Evolutionary conservation across 148 eudicot genomes (phyloP).

Genomic region (Rhododendron mucronatum): DNA sequence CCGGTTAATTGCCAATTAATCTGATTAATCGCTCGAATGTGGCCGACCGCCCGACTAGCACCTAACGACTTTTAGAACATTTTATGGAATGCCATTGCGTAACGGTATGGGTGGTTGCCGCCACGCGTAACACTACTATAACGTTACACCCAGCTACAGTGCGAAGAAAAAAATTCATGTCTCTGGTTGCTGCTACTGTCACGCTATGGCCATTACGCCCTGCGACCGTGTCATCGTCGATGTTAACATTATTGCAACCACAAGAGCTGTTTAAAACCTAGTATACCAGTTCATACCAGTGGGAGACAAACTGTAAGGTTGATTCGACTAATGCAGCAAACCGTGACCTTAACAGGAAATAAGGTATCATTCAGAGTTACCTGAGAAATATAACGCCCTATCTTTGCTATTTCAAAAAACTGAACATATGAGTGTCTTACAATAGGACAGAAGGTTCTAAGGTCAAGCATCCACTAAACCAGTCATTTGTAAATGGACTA

Average conservation of each 20-base stretch:
- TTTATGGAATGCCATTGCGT: neutral
- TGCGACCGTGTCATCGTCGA: neutral
- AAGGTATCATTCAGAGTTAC: neutral
- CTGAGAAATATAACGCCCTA: neutral
- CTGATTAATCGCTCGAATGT: too few relatives aligned
- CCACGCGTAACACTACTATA: neutral
- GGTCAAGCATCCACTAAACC: neutral
- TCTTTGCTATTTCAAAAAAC: too few relatives aligned
- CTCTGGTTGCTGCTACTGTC: neutral
- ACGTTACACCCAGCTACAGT: neutral
- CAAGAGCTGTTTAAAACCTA: neutral
- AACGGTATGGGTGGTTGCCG: neutral
- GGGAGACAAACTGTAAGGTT: neutral
- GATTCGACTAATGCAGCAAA: neutral
- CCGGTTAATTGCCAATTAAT: too few relatives aligned
- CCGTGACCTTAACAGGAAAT: neutral
- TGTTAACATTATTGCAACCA: neutral
- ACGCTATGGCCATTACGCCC: neutral
- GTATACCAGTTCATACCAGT: neutral
- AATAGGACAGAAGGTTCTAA: neutral
- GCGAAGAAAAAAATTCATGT: neutral
- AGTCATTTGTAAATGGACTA: too few relatives aligned
- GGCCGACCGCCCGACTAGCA: too few relatives aligned
- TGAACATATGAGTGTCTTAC: neutral
- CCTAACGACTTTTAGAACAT: too few relatives aligned